Evolutionary conservation across 2,329 filamentous ascomycete species (phyloP).

Genomic region (Thielaviopsis musarum): DNA sequence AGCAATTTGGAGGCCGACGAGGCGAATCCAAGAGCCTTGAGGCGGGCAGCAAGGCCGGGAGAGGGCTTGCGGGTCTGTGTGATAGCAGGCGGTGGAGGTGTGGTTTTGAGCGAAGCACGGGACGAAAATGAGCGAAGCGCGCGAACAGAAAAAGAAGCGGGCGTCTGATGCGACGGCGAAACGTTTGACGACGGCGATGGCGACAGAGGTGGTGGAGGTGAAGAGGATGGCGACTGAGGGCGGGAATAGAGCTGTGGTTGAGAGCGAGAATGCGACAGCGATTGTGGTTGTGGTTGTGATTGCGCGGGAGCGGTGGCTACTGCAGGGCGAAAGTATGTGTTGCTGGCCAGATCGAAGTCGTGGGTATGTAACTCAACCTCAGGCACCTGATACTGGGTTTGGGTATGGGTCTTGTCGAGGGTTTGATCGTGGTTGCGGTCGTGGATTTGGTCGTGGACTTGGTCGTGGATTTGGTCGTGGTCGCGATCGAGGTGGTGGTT

Average conservation of each 20-base stretch:
- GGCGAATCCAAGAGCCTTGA: slow-evolving; percentile 48
- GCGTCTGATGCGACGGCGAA: neutral
- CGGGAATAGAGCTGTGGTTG: neutral
- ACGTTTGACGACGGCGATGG: neutral
- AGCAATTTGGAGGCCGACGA: slow-evolving; percentile 13
- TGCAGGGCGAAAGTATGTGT: neutral
- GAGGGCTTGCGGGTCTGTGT: slow-evolving; percentile 38
- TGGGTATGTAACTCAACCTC: neutral
- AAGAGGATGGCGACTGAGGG: slow-evolving; percentile 9
- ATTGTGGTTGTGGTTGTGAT: neutral
- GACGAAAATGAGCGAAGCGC: slow-evolving; percentile 13
- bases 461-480: neutral
- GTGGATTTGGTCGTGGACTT: neutral
- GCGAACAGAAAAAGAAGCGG: slow-evolving; percentile 13
- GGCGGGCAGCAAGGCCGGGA: slow-evolving; percentile 45
- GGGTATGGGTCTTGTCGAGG: neutral
- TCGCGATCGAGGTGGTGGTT: neutral
- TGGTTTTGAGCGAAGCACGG: slow-evolving; percentile 15
- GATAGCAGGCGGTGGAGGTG: slow-evolving; percentile 15
- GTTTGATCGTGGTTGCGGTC: neutral
- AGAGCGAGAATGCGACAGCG: neutral
- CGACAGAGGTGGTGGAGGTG: slow-evolving; percentile 9
- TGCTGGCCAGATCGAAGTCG: neutral
- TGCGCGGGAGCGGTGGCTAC: no score
- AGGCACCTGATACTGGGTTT: neutral